Base-by-base conservation (phyloP, 306 rosid genomes). In the Cicer judaicum region DNA sequence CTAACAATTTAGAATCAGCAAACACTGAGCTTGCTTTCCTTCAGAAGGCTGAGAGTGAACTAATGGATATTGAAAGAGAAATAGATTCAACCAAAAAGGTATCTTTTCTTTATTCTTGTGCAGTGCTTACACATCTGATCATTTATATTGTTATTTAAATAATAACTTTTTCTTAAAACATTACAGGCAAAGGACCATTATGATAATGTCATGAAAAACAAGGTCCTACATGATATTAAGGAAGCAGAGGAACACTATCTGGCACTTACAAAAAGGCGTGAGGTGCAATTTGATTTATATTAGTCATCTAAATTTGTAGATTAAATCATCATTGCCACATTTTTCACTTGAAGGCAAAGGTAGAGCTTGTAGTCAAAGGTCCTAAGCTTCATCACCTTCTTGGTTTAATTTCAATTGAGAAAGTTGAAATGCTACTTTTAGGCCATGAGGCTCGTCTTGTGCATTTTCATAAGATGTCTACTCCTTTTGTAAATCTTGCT, bases 141-240 rank as follows among this genome's bases (percentile, higher is more conserved):
- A 59, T 44, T 14, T 76, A 16, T 70, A 75, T 24, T 57, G 38
- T 40, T 40, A 36, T 39, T 24, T 67, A 9, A 55, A 18, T 48
- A 38, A 55, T 52, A 7, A 29, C 10, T 59, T 46, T 47, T 12
- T 78, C 29, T 24, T 0, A 0, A 52, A 13, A 21, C 8, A 56
- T 63, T 53, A 54, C 85, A 93, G 98, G 88, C 79, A 40, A 91
- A 88, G 82, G 77, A 65, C 66, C 93, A 88, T 77, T 93, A 87
- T 82, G 96, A 87, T 57, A 80, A 70, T 40, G 59, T 86, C 68
- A 93, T 93, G 98, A 83, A 80, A 79, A 78, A 81, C 53, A 90
- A 64, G 85, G 92, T 88, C 49, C 84, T 87, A 21, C 44, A 7
- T 42, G 91, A 72, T 47, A 84, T 93, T 54, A 69, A 81, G 55